These are phyloP conservation scores for Bathelium albidoporum DNA, from an alignment of 495 filamentous ascomycete species.

Conservation along the genomic window DNA sequence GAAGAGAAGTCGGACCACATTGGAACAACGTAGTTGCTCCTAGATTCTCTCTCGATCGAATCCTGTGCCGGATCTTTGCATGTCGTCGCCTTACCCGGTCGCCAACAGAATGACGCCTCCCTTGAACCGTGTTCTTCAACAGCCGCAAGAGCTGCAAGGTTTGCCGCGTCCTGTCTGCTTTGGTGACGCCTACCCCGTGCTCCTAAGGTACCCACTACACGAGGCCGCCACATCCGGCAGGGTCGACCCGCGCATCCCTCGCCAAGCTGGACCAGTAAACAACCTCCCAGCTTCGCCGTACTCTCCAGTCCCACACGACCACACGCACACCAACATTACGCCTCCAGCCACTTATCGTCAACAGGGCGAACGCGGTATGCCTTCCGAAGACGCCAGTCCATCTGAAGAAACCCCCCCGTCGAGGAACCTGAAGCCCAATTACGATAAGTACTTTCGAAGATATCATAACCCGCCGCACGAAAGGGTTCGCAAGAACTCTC, in stretches of 20 bases:
- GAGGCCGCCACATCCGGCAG: neutral
- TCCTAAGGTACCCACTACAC: neutral
- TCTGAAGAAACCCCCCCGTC: neutral
- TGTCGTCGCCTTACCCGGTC: neutral
- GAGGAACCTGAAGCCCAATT: neutral
- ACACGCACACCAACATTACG: neutral
- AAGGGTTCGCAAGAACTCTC: constrained; percentile 51
- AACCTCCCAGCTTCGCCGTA: neutral
- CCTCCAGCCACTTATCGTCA: neutral
- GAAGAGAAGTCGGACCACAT: neutral
- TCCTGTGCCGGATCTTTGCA: neutral
- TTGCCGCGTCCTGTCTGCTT: neutral
- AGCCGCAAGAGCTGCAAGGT: neutral
- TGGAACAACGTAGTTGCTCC: neutral
- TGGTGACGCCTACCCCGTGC: neutral
- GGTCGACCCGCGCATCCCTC: neutral
- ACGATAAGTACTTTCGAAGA: neutral
- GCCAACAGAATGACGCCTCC: neutral
- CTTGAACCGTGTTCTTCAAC: neutral
- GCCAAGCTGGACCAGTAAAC: neutral
- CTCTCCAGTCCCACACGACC: neutral
- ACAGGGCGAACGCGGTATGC: neutral
- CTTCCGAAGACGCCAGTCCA: neutral
- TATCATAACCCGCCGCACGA: constrained; percentile 37
- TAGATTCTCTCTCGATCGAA: neutral